Evolutionary conservation across 202 grass and related monocot genomes (phyloP).

Genomic region (Saccharum hybrid): DNA sequence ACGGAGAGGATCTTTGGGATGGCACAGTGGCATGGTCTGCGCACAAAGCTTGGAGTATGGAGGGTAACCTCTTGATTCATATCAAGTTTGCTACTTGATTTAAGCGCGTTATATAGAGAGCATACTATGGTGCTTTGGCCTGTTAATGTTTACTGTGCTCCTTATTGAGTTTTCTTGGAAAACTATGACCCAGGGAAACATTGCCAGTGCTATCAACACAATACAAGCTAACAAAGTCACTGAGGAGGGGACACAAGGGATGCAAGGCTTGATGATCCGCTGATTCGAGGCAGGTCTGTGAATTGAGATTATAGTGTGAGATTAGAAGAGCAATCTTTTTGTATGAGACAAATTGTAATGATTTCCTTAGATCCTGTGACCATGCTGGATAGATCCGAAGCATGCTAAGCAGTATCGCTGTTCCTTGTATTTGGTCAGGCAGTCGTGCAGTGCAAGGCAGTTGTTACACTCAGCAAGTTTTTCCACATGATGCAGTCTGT

Average conservation of each 20-base stretch:
- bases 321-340: conserved; percentile 37
- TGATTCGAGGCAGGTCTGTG: not conserved
- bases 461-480: not conserved
- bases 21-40: conserved; percentile 83
- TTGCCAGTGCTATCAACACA: conserved; percentile 79
- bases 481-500: not conserved
- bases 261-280: conserved; percentile 61
- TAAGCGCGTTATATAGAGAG: not conserved
- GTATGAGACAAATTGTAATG: conserved; percentile 44
- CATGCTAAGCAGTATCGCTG: not conserved
- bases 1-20: conserved; percentile 73
- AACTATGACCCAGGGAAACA: conserved; percentile 60
- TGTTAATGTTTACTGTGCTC: not conserved
- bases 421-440: not conserved
- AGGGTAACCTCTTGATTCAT: conserved; percentile 54
- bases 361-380: not conserved
- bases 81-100: not conserved
- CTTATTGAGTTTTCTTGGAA: conserved; percentile 39
- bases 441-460: conserved; percentile 38
- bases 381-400: conserved; percentile 19
- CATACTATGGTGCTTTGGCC: not conserved
- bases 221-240: conserved; percentile 88
- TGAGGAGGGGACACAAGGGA: conserved; percentile 64
- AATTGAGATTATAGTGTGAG: conserved; percentile 31
- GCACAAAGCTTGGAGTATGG: conserved; percentile 79